Evolutionary conservation across 2,329 filamentous ascomycete species (phyloP), one percentile per base, ranked within the genome.

Genomic region (Fusarium tuaranense): DNA sequence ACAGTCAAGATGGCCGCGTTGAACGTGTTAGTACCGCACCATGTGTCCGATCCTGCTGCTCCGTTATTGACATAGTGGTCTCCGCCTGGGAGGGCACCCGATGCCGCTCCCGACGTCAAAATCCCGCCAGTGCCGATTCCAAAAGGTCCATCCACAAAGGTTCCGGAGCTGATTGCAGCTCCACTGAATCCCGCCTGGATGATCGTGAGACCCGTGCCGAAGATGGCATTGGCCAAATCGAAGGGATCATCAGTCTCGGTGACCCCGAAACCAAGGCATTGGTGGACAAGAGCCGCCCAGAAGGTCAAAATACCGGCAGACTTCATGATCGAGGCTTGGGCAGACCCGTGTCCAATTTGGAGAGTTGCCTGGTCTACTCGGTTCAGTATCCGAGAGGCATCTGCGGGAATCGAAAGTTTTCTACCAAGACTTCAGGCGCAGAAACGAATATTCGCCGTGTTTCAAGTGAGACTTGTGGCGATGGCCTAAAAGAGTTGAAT

Each of bases 121-220:
- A 73, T 69, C 2, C 1, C 60, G 16, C 71, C 71, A 9, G 9
- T 63, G 16, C 63, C 59, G 32, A 73, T 67, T 13, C 71, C 71
- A 34, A 67, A 71, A 4, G 69, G 71, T 0, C 71, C 71, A 30
- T 71, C 41, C 3, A 14, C 13, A 10, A 71, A 73, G 4, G 65
- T 71, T 4, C 69, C 71, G 5, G 66, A 58, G 36, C 46, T 58
- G 3, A 8, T 12, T 6, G 38, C 18, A 22, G 69, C 46, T 16
- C 71, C 66, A 13, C 30, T 53, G 46, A 62, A 73, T 3, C 16
- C 18, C 5, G 71, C 69, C 13, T 32, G 14, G 6, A 63, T 0
- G 20, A 73, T 16, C 5, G 63, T 63, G 20, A 71, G 12, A 13
- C 68, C 69, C 4, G 48, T 20, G 8, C 46, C 69, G 36, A 73